Percentiles rank a stretch among this genome's conserved stretches.
Evolutionary conservation across 495 filamentous ascomycete genomes (phyloP).

Genomic region (Achaetomiella virescens): DNA sequence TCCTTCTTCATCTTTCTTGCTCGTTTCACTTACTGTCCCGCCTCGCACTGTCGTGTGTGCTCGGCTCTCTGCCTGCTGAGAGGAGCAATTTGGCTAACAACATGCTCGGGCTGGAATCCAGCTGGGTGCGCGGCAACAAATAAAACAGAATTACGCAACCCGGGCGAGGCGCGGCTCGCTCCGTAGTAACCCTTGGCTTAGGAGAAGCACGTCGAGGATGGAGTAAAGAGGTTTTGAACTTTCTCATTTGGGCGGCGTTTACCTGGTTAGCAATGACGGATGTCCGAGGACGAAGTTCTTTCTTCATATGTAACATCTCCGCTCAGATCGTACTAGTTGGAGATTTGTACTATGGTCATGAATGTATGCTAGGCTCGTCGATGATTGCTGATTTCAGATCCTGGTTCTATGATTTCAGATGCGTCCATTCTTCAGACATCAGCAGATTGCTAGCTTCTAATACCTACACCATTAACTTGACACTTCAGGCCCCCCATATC

Average conservation of each 20-base stretch:
- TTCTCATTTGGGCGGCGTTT: background rate
- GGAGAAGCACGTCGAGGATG: too few species aligned
- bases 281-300: background rate
- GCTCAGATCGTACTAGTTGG: background rate
- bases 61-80: too few species aligned
- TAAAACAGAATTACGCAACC: too few species aligned
- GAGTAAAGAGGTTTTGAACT: background rate
- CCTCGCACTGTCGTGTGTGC: too few species aligned
- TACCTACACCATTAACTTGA: background rate
- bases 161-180: too few species aligned
- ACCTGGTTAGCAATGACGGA: background rate
- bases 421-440: background rate
- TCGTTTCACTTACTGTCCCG: background rate
- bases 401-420: too few species aligned
- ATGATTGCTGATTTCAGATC: background rate
- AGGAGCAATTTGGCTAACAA: too few species aligned
- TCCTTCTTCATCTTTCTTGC: background rate
- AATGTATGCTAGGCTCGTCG: background rate
- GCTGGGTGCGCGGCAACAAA: conserved; percentile 17
- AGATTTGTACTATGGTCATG: too few species aligned
- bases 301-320: background rate
- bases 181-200: too few species aligned
- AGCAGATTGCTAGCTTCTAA: background rate
- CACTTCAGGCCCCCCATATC: too few species aligned
- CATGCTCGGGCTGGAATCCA: too few species aligned